Base-by-base conservation (phyloP, 2,329 filamentous ascomycete genomes). In the Epichloe hybrida region DNA sequence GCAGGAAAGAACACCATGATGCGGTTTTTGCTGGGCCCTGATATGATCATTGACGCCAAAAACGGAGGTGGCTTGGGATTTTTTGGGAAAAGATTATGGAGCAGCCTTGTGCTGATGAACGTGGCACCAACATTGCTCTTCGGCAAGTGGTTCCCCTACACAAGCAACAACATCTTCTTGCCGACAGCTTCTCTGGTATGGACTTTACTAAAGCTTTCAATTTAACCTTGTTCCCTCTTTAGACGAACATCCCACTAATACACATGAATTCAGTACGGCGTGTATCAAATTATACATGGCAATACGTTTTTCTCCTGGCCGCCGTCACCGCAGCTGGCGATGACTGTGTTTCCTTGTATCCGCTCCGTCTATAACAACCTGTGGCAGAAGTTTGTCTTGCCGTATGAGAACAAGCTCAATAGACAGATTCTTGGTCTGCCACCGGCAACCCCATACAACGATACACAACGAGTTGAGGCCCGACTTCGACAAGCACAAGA, bases 271-370 rank as follows among this genome's bases (percentile, higher is more conserved):
- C 47, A 79, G 76, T 78, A 74, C 51, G 72, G 70, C 47, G 66
- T 71, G 11, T 67, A 69, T 36, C 69, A 74, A 27, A 59, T 73
- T 37, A 65, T 72, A 49, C 66, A 71, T 42, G 66, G 74, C 40
- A 64, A 70, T 34, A 59, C 70, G n/a, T 66, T 72, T 46, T 64
- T 74, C 20, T 59, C 62, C 13, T 80, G 77, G 77, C 77, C 77
- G 1, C 76, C 76, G 0, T 73, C 75, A 0, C 72, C 75, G 0
- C 67, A 71, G 39, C 72, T 76, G 52, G 72, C 70, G n/a, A 61
- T 79, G 48, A 66, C 71, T 1, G 54, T 73, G 3, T 71, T 78
- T 54, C 77, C 77, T 0, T 71, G 70, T 42, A 60, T 72, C 4
- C 66, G 67, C 36, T 65, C 64, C 41, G 55, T 71, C 8, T 77